Evolutionary conservation across 2,329 filamentous ascomycete species (phyloP), one percentile per base, ranked within the genome.

Genomic region (Nannizziopsis barbatae): DNA sequence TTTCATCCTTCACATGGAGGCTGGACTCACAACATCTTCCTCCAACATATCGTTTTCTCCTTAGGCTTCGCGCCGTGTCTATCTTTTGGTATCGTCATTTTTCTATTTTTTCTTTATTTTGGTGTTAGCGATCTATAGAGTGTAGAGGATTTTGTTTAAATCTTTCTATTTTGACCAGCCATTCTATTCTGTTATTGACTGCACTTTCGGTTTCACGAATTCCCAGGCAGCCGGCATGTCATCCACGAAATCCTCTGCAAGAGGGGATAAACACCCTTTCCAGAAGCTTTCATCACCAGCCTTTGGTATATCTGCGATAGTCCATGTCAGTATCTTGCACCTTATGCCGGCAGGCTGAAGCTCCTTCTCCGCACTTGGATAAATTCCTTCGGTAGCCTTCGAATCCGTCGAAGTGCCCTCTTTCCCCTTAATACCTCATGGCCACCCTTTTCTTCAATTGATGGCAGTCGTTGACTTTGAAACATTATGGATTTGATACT

Each of bases 281-380:
- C 71, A 73, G 52, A 56, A 65, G 46, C 55, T 71, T 11, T 42
- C 58, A 27, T 71, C 70, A 46, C 71, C 71, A 10, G 67, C 67
- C 12, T 58, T 64, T 44, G 63, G 65, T 2, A 38, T 69, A 32
- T 73, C 70, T 14, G 64, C 68, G 14, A 27, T 67, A 32, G 55
- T 73, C 38, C 69, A 72, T 62, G 69, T 71, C 53, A 51, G 58
- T 57, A 42, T 2, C 17, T 33, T 32, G 12, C 6, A 12, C 36
- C 33, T 15, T 22, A 45, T 27, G 12, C 20, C 31, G 39, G 10
- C 22, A 40, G 27, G 33, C 15, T 11, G 22, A 20, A 22, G 18
- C 32, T 27, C 33, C 17, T 30, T 17, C 22, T 7, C 12, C n/a
- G n/a, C n/a, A n/a, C n/a, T n/a, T n/a, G n/a, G n/a, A n/a, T n/a